Base-by-base conservation (phyloP, 495 filamentous ascomycete species). In the Penicillium goetzii region DNA sequence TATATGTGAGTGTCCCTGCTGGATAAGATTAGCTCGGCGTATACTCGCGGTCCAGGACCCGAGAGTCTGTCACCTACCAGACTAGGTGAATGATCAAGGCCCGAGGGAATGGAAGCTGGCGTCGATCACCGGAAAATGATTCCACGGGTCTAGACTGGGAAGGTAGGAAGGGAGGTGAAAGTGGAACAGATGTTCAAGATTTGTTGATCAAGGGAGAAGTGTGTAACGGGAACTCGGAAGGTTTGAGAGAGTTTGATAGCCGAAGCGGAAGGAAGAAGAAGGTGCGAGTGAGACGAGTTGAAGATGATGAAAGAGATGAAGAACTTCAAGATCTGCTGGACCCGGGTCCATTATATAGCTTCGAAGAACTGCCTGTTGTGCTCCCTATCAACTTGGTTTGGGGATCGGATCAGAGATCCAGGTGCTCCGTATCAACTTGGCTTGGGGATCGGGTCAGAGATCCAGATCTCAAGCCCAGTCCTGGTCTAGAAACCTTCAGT, bases 41-140 rank as follows among this genome's bases (percentile, higher is more conserved):
- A 57, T 30, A 26, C 19, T 57, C 21, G 4, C 19, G 21, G 23
- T 28, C 77, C 76, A 59, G 45, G 55, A 54, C 60, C 61, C 62
- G 68, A 56, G 66, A 59, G 11, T 12, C 41, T 49, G 59, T 71
- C 56, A 68, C 70, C 28, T 63, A 72, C 68, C 33, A 47, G 59
- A 60, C 54, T 63, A 66, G 55, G 55, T 32, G 61, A 63, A 62
- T 26, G 43, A 58, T 58, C 59, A 59, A 58, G 58, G 64, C 68
- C 72, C 67, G 68, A 62, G 58, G 64, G 62, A 64, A 36, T 67
- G 65, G 72, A 69, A 64, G 40, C 33, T 49, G 56, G 36, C 38
- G 71, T 65, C 63, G 70, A 73, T 73, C 71, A 64, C 59, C 65
- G 65, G 63, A 65, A 40, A 65, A 41, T 43, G 36, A 19, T 30